Evolutionary conservation across 495 filamentous ascomycete species (phyloP).

Genomic region (Penicillium soppii): DNA sequence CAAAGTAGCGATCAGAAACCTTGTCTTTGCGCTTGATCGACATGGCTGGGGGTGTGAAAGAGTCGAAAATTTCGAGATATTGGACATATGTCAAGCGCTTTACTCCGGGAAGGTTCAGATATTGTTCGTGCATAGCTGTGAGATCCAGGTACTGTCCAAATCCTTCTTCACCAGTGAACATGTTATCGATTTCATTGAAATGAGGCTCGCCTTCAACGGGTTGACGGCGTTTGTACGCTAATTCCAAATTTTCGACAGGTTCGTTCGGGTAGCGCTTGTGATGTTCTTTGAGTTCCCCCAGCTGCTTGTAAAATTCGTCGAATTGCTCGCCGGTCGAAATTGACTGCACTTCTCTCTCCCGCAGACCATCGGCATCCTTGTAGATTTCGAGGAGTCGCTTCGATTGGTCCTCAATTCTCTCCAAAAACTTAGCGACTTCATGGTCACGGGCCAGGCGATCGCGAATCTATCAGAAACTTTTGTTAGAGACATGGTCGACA

Average conservation of each 20-base stretch:
- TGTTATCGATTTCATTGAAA: constrained; percentile 70
- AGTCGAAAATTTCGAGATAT: constrained; percentile 86
- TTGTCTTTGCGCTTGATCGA: constrained; percentile 77
- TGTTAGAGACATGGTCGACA: constrained; percentile 26
- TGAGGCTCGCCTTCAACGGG: constrained; percentile 63
- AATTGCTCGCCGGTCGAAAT: constrained; percentile 87
- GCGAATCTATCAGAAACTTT: constrained; percentile 60
- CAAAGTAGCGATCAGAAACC: constrained; percentile 86
- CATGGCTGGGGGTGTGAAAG: constrained; percentile 69
- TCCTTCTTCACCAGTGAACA: constrained; percentile 95
- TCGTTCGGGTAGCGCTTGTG: constrained; percentile 92
- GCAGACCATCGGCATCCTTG: constrained; percentile 68
- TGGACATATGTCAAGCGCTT: constrained; percentile 86
- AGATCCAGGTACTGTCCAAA: constrained; percentile 91
- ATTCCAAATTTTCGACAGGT: constrained; percentile 91
- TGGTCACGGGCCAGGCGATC: constrained; percentile 86
- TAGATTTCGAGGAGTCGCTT: constrained; percentile 79
- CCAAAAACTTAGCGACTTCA: constrained; percentile 82
- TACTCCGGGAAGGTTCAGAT: constrained; percentile 80
- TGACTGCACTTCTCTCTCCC: constrained; percentile 75
- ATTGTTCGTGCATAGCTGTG: constrained; percentile 78
- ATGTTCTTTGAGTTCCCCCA: constrained; percentile 77
- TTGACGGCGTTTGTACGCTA: constrained; percentile 77
- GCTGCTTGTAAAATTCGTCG: constrained; percentile 87
- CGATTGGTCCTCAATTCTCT: constrained; percentile 83